Base-by-base conservation (phyloP, 2,329 filamentous ascomycete species). In the Xylaria sp. region DNA sequence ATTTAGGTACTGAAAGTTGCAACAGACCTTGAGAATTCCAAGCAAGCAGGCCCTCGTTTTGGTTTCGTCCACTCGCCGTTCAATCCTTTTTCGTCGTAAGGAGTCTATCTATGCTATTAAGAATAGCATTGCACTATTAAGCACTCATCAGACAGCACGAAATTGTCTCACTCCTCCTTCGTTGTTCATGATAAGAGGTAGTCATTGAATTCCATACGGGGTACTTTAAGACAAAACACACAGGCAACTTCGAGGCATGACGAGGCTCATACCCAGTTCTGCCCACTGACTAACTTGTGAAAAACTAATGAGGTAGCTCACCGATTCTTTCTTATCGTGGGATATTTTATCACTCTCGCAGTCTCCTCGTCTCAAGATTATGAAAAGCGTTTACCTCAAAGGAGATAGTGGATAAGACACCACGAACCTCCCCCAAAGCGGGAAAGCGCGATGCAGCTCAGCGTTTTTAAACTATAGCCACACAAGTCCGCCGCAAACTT, bases 371-470 rank as follows among this genome's bases (percentile, higher is more conserved):
- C 9, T 48, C 20, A 26, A 26, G 20, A 23, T 5, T 23, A 26
- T 20, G n/a, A 23, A 13, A 48, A 23, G 20, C 20, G 6, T 20
- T 46, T 9, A 7, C 17, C n/a, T 5, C 7, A 23, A 48, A 48
- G 46, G 6, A 23, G 9, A 9, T 10, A 46, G 42, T 46, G 42
- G n/a, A 20, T 26, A 26, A 7, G 23, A 48, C 48, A 51, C 13
- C 23, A 23, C 48, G 13, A 26, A 46, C 17, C 6, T 28, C 65
- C 59, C 65, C 59, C 6, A 63, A 49, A 67, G 40, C 54, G 54
- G 65, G 31, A 63, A 67, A 67, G 65, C 60, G 65, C n/a, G 10
- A 63, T 59, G 59, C 58, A 58, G 31, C 51, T 54, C n/a, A 20
- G n/a, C 49, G 17, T 17, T 59, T 51, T 53, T 38, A 23, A 38